Conservation (phyloP, 768 basidiomycete species). For the Tubosaeta sp. region DNA sequence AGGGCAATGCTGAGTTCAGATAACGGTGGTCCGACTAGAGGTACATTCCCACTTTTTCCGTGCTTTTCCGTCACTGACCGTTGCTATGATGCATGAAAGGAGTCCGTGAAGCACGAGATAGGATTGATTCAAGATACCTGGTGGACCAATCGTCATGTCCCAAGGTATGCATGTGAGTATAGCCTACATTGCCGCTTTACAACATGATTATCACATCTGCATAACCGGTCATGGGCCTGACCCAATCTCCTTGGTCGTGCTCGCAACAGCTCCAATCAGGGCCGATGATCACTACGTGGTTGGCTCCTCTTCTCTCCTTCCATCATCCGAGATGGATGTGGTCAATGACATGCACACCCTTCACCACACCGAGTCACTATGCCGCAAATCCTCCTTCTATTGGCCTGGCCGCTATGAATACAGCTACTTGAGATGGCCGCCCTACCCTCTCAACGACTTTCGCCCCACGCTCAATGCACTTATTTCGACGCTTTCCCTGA, state of each 20-base stretch:
- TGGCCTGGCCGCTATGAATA: slow-evolving; percentile 21
- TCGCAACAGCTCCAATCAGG: too few species aligned
- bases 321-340: slow-evolving; percentile 6
- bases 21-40: slow-evolving; percentile 13
- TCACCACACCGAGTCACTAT: slow-evolving; percentile 27
- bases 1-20: slow-evolving; percentile 32
- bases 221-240: too few species aligned
- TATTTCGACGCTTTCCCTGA: slow-evolving; percentile 16
- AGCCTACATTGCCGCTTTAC: too few species aligned
- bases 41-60: neutral
- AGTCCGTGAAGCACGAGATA: slow-evolving; percentile 20
- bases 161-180: too few species aligned
- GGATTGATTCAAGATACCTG: slow-evolving; percentile 16
- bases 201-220: too few species aligned
- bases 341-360: slow-evolving; percentile 10
- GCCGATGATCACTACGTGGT: too few species aligned
- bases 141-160: too few species aligned
- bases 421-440: neutral
- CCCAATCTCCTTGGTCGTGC: too few species aligned
- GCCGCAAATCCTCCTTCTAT: slow-evolving; percentile 20
- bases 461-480: slow-evolving; percentile 29
- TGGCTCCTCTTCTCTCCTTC: neutral
- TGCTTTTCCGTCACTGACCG: neutral
- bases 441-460: slow-evolving; percentile 12
- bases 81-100: slow-evolving; percentile 1